Evolutionary conservation across 345 rosid species (phyloP).

Genomic region (Aegle marmelos): DNA sequence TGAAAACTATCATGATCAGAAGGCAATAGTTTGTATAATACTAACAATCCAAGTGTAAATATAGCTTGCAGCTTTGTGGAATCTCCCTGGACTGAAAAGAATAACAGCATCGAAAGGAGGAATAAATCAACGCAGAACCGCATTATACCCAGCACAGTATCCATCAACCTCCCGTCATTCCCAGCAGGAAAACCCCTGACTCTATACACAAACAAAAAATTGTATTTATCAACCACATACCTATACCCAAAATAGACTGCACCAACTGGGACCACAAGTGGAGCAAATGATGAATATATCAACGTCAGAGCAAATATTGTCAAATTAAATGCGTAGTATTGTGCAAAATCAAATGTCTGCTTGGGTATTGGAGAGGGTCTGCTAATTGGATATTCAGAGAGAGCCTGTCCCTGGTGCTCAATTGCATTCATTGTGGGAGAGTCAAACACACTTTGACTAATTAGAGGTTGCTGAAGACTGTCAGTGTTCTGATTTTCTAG

Average conservation of each 20-base stretch:
- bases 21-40: slow-evolving; percentile 84
- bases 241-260: slow-evolving; percentile 92
- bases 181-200: slow-evolving; percentile 96
- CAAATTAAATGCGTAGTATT: slow-evolving; percentile 91
- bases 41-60: slow-evolving; percentile 80
- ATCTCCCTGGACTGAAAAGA: slow-evolving; percentile 91
- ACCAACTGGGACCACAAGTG: slow-evolving; percentile 92
- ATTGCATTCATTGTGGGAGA: slow-evolving; percentile 49
- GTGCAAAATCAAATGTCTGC: slow-evolving; percentile 94
- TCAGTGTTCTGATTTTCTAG: slow-evolving; percentile 60
- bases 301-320: slow-evolving; percentile 89
- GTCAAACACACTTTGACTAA: slow-evolving; percentile 58
- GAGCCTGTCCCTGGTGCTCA: slow-evolving; percentile 65
- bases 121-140: slow-evolving; percentile 87
- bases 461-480: slow-evolving; percentile 69
- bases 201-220: slow-evolving; percentile 89
- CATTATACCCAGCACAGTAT: slow-evolving; percentile 77
- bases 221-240: slow-evolving; percentile 94
- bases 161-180: slow-evolving; percentile 97
- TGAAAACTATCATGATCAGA: slow-evolving; percentile 61
- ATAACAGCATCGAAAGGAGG: slow-evolving; percentile 78
- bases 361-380: slow-evolving; percentile 88
- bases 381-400: slow-evolving; percentile 76
- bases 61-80: slow-evolving; percentile 95
- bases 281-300: slow-evolving; percentile 91